phyloP scores from a whole-genome alignment of 116 monocot genomes.

The Phalaenopsis hybrid region DNA sequence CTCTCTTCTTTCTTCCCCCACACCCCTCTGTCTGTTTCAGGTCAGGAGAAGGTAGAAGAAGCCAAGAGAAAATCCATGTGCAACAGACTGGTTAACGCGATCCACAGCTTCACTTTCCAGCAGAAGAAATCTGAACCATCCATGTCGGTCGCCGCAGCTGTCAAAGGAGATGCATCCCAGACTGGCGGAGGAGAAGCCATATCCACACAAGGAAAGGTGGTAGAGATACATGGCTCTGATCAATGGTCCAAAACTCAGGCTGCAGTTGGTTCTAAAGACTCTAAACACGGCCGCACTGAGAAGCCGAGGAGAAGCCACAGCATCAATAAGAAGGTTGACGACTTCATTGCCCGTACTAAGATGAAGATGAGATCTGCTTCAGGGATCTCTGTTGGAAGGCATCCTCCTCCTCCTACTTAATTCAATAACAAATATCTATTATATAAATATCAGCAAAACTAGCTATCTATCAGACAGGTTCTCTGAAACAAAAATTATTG shows the following conservation, averaged over 20 bases:
- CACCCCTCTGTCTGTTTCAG: neutral
- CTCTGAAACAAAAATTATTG: too few relatives aligned
- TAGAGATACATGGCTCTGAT: neutral
- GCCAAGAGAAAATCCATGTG: neutral
- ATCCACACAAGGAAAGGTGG: neutral
- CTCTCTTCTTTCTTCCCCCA: neutral
- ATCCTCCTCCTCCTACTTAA: neutral
- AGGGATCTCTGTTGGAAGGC: neutral
- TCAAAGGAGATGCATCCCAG: neutral
- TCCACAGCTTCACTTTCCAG: neutral
- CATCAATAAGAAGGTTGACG: constrained; percentile 4
- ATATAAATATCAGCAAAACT: too few relatives aligned
- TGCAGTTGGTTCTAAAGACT: too few relatives aligned
- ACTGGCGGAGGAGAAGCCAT: neutral
- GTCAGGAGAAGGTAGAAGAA: neutral
- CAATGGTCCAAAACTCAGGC: neutral
- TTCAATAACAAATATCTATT: neutral
- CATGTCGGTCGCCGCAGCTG: neutral
- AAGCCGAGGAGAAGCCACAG: neutral
- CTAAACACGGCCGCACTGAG: neutral
- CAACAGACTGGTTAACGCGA: neutral
- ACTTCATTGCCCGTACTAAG: constrained; percentile 2
- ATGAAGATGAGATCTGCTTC: neutral
- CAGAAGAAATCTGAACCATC: neutral
- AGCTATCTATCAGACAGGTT: too few relatives aligned